Evolutionary conservation across 768 basidiomycete genomes (phyloP).

Genomic region (Inosperma sp.): DNA sequence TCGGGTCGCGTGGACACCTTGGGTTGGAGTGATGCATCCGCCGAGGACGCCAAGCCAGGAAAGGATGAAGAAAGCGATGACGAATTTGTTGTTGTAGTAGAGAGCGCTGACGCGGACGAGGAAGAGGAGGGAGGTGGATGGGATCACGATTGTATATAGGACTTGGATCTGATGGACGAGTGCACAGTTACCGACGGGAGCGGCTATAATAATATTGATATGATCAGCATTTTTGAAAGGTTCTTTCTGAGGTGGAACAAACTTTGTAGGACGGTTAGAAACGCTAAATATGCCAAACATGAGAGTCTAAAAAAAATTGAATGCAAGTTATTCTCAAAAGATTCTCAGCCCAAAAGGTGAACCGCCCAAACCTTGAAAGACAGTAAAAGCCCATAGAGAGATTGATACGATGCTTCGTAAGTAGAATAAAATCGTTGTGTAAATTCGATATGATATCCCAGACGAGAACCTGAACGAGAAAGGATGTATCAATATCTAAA

Average conservation of each 20-base stretch:
- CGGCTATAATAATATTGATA: background rate
- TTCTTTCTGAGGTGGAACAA: background rate
- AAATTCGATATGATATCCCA: slow-evolving; percentile 17
- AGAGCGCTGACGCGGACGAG: slow-evolving; percentile 17
- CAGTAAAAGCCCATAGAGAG: slow-evolving; percentile 13
- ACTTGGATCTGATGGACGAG: background rate
- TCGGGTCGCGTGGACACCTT: background rate
- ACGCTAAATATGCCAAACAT: slow-evolving; percentile 3
- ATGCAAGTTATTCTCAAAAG: background rate
- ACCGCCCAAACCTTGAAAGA: slow-evolving; percentile 12
- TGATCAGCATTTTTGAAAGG: background rate
- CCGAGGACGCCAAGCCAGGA: slow-evolving; percentile 14
- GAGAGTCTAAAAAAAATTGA: background rate
- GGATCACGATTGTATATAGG: slow-evolving; percentile 9
- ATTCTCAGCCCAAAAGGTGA: background rate
- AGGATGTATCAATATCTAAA: background rate
- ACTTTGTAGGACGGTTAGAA: slow-evolving; percentile 7
- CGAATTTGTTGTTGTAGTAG: slow-evolving; percentile 11
- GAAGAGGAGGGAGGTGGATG: slow-evolving; percentile 15
- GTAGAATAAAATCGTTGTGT: slow-evolving; percentile 10
- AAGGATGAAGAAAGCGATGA: slow-evolving; percentile 11
- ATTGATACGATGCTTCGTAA: slow-evolving; percentile 7
- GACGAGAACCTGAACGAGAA: slow-evolving; percentile 11
- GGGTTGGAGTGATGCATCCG: background rate
- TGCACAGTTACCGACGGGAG: slow-evolving; percentile 8